These are phyloP conservation scores for Amaranthus tricolor DNA, from an alignment of 179 eudicot species.

Conservation along the genomic window DNA sequence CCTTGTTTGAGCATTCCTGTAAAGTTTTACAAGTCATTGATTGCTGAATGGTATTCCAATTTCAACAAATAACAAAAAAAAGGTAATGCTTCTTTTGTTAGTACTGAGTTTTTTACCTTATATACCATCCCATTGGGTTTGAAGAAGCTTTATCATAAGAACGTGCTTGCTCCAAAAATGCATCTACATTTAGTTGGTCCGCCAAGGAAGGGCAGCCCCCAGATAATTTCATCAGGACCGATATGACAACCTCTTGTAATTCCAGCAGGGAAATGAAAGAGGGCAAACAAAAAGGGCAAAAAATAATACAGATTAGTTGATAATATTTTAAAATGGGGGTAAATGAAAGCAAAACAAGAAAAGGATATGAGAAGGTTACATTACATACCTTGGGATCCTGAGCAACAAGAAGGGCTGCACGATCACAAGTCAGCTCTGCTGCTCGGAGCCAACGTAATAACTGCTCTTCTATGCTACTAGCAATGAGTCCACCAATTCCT, in stretches of 20 bases:
- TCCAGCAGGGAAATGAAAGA: constrained; percentile 20
- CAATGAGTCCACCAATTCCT: constrained; percentile 92
- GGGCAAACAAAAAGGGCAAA: neutral
- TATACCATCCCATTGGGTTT: constrained; percentile 87
- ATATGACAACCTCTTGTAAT: constrained; percentile 84
- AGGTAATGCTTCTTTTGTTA: neutral
- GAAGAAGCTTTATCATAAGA: constrained; percentile 96
- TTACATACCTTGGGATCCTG: constrained; percentile 86
- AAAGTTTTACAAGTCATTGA: neutral
- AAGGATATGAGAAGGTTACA: neutral
- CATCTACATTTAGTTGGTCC: constrained; percentile 90
- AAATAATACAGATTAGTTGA: constrained; percentile 7
- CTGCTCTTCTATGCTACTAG: constrained; percentile 86
- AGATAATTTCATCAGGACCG: constrained; percentile 96
- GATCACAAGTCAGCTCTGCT: constrained; percentile 97
- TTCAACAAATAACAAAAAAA: neutral
- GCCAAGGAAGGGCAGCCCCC: constrained; percentile 98
- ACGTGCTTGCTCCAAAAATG: constrained; percentile 98
- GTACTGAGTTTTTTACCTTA: constrained; percentile 48
- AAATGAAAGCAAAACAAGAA: neutral
- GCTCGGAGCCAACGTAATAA: constrained; percentile 93
- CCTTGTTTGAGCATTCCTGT: constrained; percentile 96
- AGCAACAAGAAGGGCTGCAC: constrained; percentile 99
- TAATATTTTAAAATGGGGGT: neutral
- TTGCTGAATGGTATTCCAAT: neutral